Percentiles rank a stretch among this genome's conserved stretches.
phyloP scores from a whole-genome alignment of 1,284 basidiomycete species.

The Tilletia walkeri region DNA sequence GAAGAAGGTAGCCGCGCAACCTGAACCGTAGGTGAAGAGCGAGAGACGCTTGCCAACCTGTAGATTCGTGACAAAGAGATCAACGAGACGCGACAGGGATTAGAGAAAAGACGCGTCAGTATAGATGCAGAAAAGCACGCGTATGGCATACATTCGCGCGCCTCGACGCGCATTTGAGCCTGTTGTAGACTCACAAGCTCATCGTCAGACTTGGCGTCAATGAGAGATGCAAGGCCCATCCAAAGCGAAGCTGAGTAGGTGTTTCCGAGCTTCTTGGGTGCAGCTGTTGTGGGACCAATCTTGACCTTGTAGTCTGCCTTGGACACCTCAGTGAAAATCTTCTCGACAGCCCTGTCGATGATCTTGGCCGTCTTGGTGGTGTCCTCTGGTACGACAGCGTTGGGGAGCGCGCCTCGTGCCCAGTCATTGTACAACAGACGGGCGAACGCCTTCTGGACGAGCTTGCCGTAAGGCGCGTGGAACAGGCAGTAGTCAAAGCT shows the following conservation, averaged over 20 bases:
- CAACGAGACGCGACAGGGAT: neutral
- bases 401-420: slow-evolving; percentile 17
- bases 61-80: slow-evolving; percentile 20
- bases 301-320: slow-evolving; percentile 39
- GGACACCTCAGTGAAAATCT: slow-evolving; percentile 58
- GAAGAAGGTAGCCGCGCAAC: slow-evolving; percentile 89
- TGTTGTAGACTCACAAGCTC: slow-evolving; percentile 3
- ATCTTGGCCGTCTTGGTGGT: slow-evolving; percentile 56
- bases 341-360: slow-evolving; percentile 91
- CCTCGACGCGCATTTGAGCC: neutral
- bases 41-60: slow-evolving; percentile 62
- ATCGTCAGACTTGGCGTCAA: slow-evolving; percentile 6
- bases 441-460: slow-evolving; percentile 95
- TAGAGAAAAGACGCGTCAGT: neutral
- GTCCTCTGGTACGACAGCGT: slow-evolving; percentile 13
- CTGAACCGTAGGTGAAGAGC: slow-evolving; percentile 91
- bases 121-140: neutral
- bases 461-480: slow-evolving; percentile 87
- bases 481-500: slow-evolving; percentile 86
- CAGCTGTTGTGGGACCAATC: slow-evolving; percentile 53
- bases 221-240: slow-evolving; percentile 74
- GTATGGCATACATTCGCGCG: neutral
- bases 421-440: slow-evolving; percentile 88
- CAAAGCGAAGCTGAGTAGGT: slow-evolving; percentile 99
- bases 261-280: slow-evolving; percentile 67